phyloP scores from a whole-genome alignment of 176 grass and related monocot species.

The Thalia dealbata region DNA sequence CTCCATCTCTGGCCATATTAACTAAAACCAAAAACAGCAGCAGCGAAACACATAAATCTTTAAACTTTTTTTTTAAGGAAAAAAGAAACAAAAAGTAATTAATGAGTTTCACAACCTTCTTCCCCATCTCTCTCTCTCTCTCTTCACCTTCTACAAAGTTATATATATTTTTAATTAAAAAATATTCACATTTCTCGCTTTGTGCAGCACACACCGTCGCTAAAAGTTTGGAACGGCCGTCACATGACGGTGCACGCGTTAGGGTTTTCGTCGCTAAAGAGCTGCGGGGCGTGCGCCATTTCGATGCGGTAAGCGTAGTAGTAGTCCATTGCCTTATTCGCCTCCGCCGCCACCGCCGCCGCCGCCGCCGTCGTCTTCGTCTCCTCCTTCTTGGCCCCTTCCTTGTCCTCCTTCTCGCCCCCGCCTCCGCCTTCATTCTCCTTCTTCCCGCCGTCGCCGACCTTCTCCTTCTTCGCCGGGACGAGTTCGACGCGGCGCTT shows the following conservation, averaged over 20 bases:
- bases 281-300: constrained; percentile 17
- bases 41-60: too few species aligned
- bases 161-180: too few species aligned
- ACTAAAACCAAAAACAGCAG: too few species aligned
- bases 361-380: background rate
- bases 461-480: constrained; percentile 34
- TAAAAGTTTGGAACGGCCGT: background rate
- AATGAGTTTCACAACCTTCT: too few species aligned
- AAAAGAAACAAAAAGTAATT: too few species aligned
- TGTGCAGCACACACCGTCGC: too few species aligned
- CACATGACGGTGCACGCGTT: constrained; percentile 29
- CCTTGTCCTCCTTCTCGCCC: constrained; percentile 23
- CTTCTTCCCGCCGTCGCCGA: constrained; percentile 31
- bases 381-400: constrained; percentile 6
- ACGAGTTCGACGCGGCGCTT: constrained; percentile 55
- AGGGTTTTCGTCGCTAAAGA: constrained; percentile 35
- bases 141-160: constrained; percentile 19
- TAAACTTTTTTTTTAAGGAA: too few species aligned
- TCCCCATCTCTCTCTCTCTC: background rate
- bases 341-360: background rate
- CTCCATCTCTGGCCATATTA: too few species aligned
- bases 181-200: background rate
- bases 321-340: constrained; percentile 6
- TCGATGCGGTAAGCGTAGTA: constrained; percentile 17
- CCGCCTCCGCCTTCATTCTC: constrained; percentile 22